Percentiles rank a stretch among this genome's conserved stretches.
These are phyloP conservation scores for Penicillium sp. DNA, from an alignment of 2,329 filamentous ascomycete species.

Conservation along the genomic window DNA sequence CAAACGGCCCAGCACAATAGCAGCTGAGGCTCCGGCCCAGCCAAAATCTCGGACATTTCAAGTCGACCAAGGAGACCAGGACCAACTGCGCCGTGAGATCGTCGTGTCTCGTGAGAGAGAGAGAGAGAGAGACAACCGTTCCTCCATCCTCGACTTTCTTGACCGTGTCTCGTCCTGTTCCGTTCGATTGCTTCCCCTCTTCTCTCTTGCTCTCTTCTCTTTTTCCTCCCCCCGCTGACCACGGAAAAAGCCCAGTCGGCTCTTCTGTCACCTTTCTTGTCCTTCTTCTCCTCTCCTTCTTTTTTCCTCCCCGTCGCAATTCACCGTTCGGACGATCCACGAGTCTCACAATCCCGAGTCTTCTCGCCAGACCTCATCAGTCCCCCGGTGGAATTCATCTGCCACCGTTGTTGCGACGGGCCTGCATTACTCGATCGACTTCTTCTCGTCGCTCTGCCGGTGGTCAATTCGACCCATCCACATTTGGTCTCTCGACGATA, in stretches of 20 bases:
- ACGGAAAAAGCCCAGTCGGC: background rate
- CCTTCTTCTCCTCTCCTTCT: background rate
- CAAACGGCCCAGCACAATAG: background rate
- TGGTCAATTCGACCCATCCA: no score
- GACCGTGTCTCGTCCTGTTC: no score
- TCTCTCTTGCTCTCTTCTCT: background rate
- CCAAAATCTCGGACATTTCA: conserved; percentile 6
- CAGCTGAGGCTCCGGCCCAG: conserved; percentile 6
- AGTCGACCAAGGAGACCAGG: background rate
- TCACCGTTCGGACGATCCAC: background rate
- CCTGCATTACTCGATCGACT: background rate
- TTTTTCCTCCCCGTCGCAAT: no score
- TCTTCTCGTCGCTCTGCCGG: background rate
- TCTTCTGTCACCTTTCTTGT: background rate
- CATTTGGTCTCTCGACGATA: no score
- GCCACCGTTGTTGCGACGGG: background rate
- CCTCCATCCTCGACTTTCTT: no score
- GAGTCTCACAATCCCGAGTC: background rate
- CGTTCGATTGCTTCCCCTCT: background rate
- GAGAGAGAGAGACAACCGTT: no score
- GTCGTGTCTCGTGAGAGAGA: background rate
- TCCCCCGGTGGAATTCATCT: background rate
- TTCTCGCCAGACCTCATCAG: background rate
- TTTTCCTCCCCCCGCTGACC: background rate
- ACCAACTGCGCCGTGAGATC: conserved; percentile 1